Percentiles rank a stretch among this genome's conserved stretches.
Evolutionary conservation across 192 early-diverging fungal genomes (phyloP).

Genomic region (Oehlia diaphana): DNA sequence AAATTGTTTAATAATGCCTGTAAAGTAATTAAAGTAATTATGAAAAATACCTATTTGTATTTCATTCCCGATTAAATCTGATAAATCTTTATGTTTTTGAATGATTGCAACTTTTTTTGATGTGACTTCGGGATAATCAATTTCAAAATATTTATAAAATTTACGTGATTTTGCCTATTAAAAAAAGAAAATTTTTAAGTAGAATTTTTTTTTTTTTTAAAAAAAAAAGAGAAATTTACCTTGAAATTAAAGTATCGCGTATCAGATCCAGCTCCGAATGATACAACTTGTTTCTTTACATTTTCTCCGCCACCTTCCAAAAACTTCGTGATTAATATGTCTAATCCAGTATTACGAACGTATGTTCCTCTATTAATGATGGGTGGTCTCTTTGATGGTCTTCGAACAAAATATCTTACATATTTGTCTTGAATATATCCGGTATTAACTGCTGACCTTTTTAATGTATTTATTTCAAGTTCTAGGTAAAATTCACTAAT

Average conservation of each 20-base stretch:
- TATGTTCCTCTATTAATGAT: conserved; percentile 94
- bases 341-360: conserved; percentile 68
- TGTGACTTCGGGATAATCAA: conserved; percentile 91
- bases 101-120: conserved; percentile 74
- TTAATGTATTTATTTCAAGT: not conserved
- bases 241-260: conserved; percentile 86
- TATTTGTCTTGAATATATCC: conserved; percentile 87
- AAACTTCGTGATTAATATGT: conserved; percentile 67
- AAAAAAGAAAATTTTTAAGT: not conserved
- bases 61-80: conserved; percentile 38
- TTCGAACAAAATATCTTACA: conserved; percentile 76
- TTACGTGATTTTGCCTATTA: conserved; percentile 1
- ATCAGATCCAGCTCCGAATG: conserved; percentile 89
- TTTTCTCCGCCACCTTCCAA: conserved; percentile 33
- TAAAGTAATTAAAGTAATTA: not conserved
- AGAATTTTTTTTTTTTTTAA: too few species aligned
- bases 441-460: conserved; percentile 70
- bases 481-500: too few species aligned
- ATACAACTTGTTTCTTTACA: conserved; percentile 75
- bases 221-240: conserved; percentile 34
- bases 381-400: conserved; percentile 74
- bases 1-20: not conserved
- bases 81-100: conserved; percentile 42
- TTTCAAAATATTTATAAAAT: conserved; percentile 74
- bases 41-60: conserved; percentile 14